These are phyloP conservation scores for Plasmodium coatneyi DNA, from an alignment of 169 alveolate species.

Conservation along the genomic window DNA sequence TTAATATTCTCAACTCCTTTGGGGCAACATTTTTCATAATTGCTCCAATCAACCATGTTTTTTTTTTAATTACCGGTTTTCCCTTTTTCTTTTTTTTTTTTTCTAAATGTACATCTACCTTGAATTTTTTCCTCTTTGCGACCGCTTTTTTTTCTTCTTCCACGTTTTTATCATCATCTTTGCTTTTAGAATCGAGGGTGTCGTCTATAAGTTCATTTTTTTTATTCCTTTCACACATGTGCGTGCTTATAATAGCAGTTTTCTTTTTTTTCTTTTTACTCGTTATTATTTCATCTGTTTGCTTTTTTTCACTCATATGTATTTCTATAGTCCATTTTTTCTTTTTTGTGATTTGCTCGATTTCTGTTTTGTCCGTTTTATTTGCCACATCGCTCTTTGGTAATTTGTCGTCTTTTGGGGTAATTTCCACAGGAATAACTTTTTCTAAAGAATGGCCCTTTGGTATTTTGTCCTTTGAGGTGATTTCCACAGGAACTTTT, in stretches of 20 bases:
- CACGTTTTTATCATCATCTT: neutral
- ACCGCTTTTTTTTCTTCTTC: neutral
- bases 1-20: neutral
- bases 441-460: neutral
- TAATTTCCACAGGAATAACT: neutral
- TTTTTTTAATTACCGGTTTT: neutral
- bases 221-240: neutral
- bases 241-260: neutral
- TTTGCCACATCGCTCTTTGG: neutral
- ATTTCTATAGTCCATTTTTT: neutral
- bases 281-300: neutral
- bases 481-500: too few relatives aligned
- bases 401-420: neutral
- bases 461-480: too few relatives aligned
- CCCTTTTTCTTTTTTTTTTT: neutral
- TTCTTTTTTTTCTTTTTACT: neutral
- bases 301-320: slow-evolving; percentile 6
- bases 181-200: neutral
- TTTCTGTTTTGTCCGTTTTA: neutral
- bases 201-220: neutral
- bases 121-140: neutral
- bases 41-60: neutral
- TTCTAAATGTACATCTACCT: neutral
- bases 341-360: neutral
- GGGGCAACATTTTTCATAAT: neutral